These are phyloP conservation scores for Trichoderma guizhouense DNA, from an alignment of 2,329 filamentous ascomycete genomes.

Conservation along the genomic window DNA sequence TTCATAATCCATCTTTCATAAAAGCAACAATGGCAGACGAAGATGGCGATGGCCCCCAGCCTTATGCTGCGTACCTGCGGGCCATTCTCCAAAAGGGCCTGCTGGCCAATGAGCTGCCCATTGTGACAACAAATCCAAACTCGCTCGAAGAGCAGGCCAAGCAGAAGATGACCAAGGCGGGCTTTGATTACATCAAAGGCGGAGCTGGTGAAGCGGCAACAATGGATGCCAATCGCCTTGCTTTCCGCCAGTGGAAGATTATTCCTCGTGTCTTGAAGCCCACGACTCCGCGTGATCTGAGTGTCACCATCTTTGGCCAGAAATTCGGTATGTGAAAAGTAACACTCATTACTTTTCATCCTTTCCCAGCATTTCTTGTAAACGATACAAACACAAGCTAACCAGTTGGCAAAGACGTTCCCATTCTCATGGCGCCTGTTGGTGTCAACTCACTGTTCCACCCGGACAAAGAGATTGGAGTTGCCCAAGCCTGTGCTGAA, in stretches of 20 bases:
- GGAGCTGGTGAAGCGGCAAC: slow-evolving; percentile 60
- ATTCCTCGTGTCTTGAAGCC: slow-evolving; percentile 50
- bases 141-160: slow-evolving; percentile 54
- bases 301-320: slow-evolving; percentile 50
- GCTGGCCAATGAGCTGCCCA: slow-evolving; percentile 44
- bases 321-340: slow-evolving; percentile 37
- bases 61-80: slow-evolving; percentile 43
- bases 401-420: slow-evolving; percentile 28
- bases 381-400: background rate
- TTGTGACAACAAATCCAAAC: slow-evolving; percentile 57
- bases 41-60: slow-evolving; percentile 17
- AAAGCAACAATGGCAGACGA: slow-evolving; percentile 20
- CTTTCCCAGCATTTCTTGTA: background rate
- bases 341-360: background rate
- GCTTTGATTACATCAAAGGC: slow-evolving; percentile 60
- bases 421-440: slow-evolving; percentile 62
- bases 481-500: slow-evolving; percentile 59
- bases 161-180: slow-evolving; percentile 42
- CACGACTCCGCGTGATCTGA: slow-evolving; percentile 45
- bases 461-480: slow-evolving; percentile 59
- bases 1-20: background rate
- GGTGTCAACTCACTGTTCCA: slow-evolving; percentile 69
- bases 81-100: slow-evolving; percentile 53
- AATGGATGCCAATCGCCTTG: slow-evolving; percentile 56
- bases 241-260: slow-evolving; percentile 52